These are phyloP conservation scores for Populus tremula DNA, from an alignment of 345 rosid species.

Conservation along the genomic window DNA sequence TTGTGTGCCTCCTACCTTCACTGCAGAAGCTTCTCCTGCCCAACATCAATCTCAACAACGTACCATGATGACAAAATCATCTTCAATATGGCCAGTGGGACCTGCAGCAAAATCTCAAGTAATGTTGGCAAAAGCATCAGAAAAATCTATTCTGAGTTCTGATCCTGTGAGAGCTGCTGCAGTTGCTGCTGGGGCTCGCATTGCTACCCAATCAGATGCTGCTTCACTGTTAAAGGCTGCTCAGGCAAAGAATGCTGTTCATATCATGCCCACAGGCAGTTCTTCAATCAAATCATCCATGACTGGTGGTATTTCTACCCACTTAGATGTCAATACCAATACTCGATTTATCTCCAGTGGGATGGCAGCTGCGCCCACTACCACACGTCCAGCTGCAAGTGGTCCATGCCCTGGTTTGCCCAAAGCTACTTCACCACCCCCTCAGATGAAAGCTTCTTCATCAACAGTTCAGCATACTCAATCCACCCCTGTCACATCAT, in stretches of 20 bases:
- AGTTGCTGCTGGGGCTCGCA: slow-evolving; percentile 76
- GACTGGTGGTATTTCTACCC: slow-evolving; percentile 31
- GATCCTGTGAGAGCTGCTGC: slow-evolving; percentile 75
- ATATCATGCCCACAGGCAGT: slow-evolving; percentile 45
- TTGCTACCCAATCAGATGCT: slow-evolving; percentile 52
- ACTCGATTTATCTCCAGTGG: slow-evolving; percentile 27
- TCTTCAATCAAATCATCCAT: slow-evolving; percentile 41
- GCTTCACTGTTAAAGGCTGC: slow-evolving; percentile 55
- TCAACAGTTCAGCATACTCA: slow-evolving; percentile 29
- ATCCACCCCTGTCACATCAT: slow-evolving; percentile 26
- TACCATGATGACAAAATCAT: slow-evolving; percentile 27
- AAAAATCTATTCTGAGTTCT: slow-evolving; percentile 37
- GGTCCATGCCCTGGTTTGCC: slow-evolving; percentile 21
- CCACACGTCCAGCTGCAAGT: slow-evolving; percentile 26
- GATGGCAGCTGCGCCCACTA: slow-evolving; percentile 25
- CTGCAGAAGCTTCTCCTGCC: slow-evolving; percentile 38
- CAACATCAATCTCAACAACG: slow-evolving; percentile 46
- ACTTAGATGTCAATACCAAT: slow-evolving; percentile 36
- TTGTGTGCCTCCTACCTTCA: slow-evolving; percentile 23
- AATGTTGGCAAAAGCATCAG: slow-evolving; percentile 31
- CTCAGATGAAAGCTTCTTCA: slow-evolving; percentile 31
- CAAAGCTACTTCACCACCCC: slow-evolving; percentile 12
- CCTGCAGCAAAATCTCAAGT: slow-evolving; percentile 45
- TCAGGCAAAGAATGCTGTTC: slow-evolving; percentile 53
- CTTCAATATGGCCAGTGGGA: slow-evolving; percentile 30